A percentile compares a stretch with the other conserved stretches of the same genome.
phyloP scores from a whole-genome alignment of 345 rosid species.

The Bruguiera sexangula region DNA sequence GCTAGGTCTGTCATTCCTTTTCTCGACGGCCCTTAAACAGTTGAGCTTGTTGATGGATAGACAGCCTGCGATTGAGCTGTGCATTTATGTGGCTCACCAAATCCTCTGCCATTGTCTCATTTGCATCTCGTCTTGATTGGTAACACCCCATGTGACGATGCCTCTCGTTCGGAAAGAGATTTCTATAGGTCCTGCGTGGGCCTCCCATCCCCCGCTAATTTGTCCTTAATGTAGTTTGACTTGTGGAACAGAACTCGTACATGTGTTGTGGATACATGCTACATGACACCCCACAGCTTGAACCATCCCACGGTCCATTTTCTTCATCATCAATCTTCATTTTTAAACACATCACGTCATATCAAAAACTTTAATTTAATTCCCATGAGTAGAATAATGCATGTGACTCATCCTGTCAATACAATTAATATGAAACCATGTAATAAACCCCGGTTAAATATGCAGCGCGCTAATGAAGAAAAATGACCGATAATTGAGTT shows the following conservation, averaged over 20 bases:
- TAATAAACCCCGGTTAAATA: no score
- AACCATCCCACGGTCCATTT: not conserved
- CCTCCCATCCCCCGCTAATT: not conserved
- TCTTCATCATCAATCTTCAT: not conserved
- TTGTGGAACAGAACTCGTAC: not conserved
- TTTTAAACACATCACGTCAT: not conserved
- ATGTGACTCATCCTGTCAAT: no score
- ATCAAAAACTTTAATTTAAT: not conserved
- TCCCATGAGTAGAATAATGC: no score
- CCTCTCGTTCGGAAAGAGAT: constrained; percentile 17
- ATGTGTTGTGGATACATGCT: not conserved
- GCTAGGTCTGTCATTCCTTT: constrained; percentile 1
- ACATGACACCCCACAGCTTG: no score
- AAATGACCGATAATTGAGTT: no score
- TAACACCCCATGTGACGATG: constrained; percentile 65
- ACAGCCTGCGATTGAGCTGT: constrained; percentile 29
- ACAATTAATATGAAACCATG: no score
- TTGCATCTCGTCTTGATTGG: constrained; percentile 42
- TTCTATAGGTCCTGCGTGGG: not conserved
- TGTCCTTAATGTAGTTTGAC: constrained; percentile 2
- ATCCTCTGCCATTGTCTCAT: constrained; percentile 62
- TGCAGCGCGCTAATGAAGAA: no score
- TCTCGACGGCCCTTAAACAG: not conserved
- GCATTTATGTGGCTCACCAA: constrained; percentile 64
- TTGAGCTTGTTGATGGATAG: constrained; percentile 9